Percentiles rank a stretch among this genome's conserved stretches.
These are phyloP conservation scores for Fusarium gaditjirri DNA, from an alignment of 2,329 filamentous ascomycete species.

Conservation along the genomic window DNA sequence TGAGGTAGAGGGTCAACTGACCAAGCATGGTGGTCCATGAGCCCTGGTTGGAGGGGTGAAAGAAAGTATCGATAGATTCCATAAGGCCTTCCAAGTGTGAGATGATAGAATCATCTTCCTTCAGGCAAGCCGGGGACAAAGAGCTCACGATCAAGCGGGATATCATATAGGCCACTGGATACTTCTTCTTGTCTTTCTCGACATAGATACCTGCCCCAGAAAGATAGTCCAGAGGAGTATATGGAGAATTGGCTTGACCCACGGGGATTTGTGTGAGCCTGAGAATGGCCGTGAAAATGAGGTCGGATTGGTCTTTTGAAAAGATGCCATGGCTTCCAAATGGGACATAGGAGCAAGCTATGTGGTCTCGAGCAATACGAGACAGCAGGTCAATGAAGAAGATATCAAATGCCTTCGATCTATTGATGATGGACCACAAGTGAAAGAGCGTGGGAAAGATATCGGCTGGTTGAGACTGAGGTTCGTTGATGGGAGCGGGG, in stretches of 20 bases:
- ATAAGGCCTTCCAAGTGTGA: constrained; percentile 89
- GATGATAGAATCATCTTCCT: constrained; percentile 81
- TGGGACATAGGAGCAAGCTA: constrained; percentile 77
- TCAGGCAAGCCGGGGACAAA: constrained; percentile 83
- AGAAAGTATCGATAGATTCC: constrained; percentile 97
- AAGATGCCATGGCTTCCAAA: constrained; percentile 92
- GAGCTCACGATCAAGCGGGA: constrained; percentile 94
- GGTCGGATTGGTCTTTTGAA: constrained; percentile 87
- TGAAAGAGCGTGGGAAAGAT: constrained; percentile 96
- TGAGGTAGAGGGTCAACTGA: constrained; percentile 90
- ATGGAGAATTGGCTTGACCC: constrained; percentile 93
- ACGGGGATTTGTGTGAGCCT: constrained; percentile 95
- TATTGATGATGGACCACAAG: constrained; percentile 91
- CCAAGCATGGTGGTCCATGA: constrained; percentile 90
- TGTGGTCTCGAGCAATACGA: constrained; percentile 83
- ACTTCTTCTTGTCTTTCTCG: constrained; percentile 92
- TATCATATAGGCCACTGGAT: constrained; percentile 90
- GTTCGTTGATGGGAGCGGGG: constrained; percentile 75
- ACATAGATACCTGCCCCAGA: constrained; percentile 86
- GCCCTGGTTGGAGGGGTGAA: constrained; percentile 96
- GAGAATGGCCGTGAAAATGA: constrained; percentile 92
- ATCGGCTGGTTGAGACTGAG: constrained; percentile 84
- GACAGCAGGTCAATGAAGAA: constrained; percentile 92
- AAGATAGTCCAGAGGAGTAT: constrained; percentile 84
- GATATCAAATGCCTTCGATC: constrained; percentile 87